Percentiles rank a stretch among this genome's conserved stretches.
These are phyloP conservation scores for Penicillium maclennaniae DNA, from an alignment of 495 filamentous ascomycete genomes.

Conservation along the genomic window DNA sequence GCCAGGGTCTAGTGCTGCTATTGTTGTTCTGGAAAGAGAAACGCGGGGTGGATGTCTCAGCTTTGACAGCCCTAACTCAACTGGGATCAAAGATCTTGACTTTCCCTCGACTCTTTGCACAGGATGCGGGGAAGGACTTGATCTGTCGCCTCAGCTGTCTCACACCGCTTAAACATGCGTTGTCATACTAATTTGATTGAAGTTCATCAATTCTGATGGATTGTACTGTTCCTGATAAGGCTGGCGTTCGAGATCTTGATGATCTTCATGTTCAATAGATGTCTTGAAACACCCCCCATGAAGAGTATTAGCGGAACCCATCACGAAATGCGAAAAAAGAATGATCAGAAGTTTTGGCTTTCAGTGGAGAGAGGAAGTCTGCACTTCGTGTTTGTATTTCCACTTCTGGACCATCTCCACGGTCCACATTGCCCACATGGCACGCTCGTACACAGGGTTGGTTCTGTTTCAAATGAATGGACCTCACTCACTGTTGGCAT, in stretches of 20 bases:
- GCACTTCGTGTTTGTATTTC: conserved; percentile 3
- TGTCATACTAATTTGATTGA: neutral
- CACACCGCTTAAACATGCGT: conserved; percentile 4
- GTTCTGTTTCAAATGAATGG: conserved; percentile 5
- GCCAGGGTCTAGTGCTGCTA: neutral
- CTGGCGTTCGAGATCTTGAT: neutral
- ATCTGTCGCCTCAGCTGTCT: conserved; percentile 4
- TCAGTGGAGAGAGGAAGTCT: neutral
- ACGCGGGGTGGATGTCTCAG: conserved; percentile 13
- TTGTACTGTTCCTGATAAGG: neutral
- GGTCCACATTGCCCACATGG: neutral
- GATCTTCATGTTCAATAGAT: neutral
- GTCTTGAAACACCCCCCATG: neutral
- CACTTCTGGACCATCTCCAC: neutral
- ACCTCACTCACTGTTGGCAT: neutral
- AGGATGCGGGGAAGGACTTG: conserved; percentile 8
- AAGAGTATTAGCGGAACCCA: too few relatives aligned
- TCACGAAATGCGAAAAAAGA: too few relatives aligned
- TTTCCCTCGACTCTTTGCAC: neutral
- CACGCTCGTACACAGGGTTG: conserved; percentile 1
- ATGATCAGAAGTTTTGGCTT: neutral
- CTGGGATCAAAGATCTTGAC: neutral
- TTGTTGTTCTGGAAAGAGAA: neutral
- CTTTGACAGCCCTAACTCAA: conserved; percentile 2
- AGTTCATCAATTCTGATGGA: neutral